Base-by-base conservation (phyloP, 129 eudicot species). In the Mikania micrantha region DNA sequence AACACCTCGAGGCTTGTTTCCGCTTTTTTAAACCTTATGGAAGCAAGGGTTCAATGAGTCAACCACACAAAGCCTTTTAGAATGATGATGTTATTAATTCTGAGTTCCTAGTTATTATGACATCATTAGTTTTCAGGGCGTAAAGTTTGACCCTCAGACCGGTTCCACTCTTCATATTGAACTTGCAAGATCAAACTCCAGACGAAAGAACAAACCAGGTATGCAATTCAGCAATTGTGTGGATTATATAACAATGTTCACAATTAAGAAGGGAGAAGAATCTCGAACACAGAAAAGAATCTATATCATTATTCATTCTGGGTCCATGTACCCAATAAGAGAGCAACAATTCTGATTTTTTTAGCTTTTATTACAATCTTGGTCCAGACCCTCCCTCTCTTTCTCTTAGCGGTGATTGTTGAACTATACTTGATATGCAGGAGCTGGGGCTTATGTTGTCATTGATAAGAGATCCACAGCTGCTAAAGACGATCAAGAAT, bases 151-250 rank as follows among this genome's bases (percentile, higher is more conserved):
- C 73, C 98, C 98, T 67, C 95, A 88, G 72, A 82, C 95, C 78
- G 96, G 96, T 28, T 87, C 90, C 11, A 75, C 85, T 66, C 77
- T 92, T 72, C 98, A 88, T 73, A 86, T 92, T 32, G 98, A 92
- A 67, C 81, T 88, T 58, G 98, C 98, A 68, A 86, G 98, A 82
- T 84, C 96, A 49, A 92, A 92, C 77, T 92, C 98, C 29, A 90
- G 91, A 79, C 69, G 96, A 71, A 92, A 74, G 70, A 63, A 57
- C 65, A 92, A 78, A 74, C 85, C 89, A 69, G 95, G 98, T 88
- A 74, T 8, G 62, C 39, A 42, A 34, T 42, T 25, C 20, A 8
- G 62, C 39, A 42, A 34, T 42, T 25, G 25, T 65, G 21, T 53
- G 9, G 10, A 28, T 1, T 38, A 20, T 73, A 56, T 8, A 54